Evolutionary conservation across 2,329 filamentous ascomycete species (phyloP).

Genomic region (Penicillium polonicum): DNA sequence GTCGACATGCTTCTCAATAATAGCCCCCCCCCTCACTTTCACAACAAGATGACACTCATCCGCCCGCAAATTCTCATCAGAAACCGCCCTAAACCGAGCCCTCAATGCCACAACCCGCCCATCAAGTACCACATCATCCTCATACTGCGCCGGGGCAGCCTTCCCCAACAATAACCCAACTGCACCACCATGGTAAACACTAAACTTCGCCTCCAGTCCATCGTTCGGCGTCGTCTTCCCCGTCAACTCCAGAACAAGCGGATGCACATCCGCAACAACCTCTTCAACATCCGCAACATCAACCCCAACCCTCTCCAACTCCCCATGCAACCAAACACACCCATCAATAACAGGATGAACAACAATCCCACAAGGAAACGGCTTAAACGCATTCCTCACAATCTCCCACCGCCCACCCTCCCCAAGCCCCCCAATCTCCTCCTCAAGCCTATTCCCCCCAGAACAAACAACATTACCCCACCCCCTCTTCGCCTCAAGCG

Average conservation of each 20-base stretch:
- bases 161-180: constrained; percentile 53
- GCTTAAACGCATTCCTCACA: constrained; percentile 56
- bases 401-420: constrained; percentile 49
- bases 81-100: constrained; percentile 47
- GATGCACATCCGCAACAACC: constrained; percentile 50
- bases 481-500: constrained; percentile 54
- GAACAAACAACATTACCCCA: constrained; percentile 54
- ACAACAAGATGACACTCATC: constrained; percentile 47
- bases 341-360: constrained; percentile 57
- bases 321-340: constrained; percentile 48
- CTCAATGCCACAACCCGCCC: constrained; percentile 43
- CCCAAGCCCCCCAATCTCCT: constrained; percentile 38
- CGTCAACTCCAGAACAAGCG: constrained; percentile 54
- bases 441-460: constrained; percentile 42
- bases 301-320: constrained; percentile 36
- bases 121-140: constrained; percentile 49
- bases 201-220: constrained; percentile 56
- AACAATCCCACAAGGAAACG: constrained; percentile 58
- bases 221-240: constrained; percentile 51
- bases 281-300: constrained; percentile 36
- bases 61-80: constrained; percentile 41
- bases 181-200: constrained; percentile 55
- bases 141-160: constrained; percentile 53
- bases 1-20: constrained; percentile 47
- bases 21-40: constrained; percentile 33